A percentile compares a stretch with the other conserved stretches of the same genome.
phyloP scores from a whole-genome alignment of 2,329 filamentous ascomycete genomes.

The Neonectria coccinea region DNA sequence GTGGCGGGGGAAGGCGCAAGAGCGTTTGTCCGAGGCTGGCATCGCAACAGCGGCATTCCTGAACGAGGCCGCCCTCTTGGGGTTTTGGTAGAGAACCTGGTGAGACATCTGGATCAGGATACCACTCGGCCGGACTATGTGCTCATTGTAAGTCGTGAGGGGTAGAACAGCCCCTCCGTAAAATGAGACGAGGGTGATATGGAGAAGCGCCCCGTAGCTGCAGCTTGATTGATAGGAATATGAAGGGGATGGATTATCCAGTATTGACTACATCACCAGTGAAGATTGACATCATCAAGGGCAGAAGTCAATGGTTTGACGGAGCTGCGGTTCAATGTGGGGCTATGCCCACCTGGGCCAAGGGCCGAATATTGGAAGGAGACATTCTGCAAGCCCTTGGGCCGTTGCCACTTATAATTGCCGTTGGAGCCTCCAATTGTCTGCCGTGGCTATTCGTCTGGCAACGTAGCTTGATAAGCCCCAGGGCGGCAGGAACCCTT shows the following conservation, averaged over 20 bases:
- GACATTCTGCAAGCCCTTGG: conserved; percentile 1
- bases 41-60: conserved; percentile 45
- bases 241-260: background rate
- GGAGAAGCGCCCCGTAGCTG: background rate
- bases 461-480: conserved; percentile 9
- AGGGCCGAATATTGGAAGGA: conserved; percentile 22
- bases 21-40: conserved; percentile 32
- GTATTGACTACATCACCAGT: background rate
- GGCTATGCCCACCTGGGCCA: conserved; percentile 28
- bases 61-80: conserved; percentile 30
- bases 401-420: conserved; percentile 11
- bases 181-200: conserved; percentile 22
- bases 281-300: conserved; percentile 10
- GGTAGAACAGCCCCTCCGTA: conserved; percentile 14
- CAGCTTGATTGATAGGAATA: background rate
- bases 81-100: conserved; percentile 22
- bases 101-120: conserved; percentile 42
- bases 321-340: conserved; percentile 16
- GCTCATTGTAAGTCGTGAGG: conserved; percentile 20
- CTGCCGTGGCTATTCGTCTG: background rate
- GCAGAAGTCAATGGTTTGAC: conserved; percentile 22
- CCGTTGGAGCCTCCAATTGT: background rate
- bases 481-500: conserved; percentile 20
- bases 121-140: conserved; percentile 27
- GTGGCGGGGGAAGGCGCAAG: conserved; percentile 34